phyloP scores from a whole-genome alignment of 345 rosid genomes.

The Aquilaria sinensis region DNA sequence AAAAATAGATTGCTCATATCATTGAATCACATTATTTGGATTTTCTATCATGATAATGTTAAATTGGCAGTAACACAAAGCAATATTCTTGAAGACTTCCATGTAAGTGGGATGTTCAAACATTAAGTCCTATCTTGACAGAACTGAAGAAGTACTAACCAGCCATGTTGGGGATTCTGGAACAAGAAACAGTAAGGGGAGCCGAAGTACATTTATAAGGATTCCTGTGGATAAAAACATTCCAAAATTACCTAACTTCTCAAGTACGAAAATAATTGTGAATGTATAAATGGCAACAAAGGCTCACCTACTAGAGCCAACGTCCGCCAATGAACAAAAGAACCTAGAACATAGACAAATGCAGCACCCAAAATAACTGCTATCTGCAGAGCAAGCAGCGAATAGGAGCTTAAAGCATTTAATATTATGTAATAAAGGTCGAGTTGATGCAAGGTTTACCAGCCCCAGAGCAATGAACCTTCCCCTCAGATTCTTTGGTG shows the following conservation, averaged over 20 bases:
- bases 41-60: too few relatives aligned
- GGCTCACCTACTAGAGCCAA: slow-evolving; percentile 35
- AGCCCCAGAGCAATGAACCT: slow-evolving; percentile 10
- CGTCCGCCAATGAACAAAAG: slow-evolving; percentile 40
- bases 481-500: slow-evolving; percentile 36
- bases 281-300: not conserved
- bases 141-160: slow-evolving; percentile 14
- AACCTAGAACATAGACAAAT: slow-evolving; percentile 31
- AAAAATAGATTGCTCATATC: not conserved
- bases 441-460: not conserved
- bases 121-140: too few relatives aligned
- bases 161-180: slow-evolving; percentile 62
- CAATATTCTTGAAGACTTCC: too few relatives aligned
- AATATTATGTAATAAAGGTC: not conserved
- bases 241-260: not conserved
- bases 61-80: too few relatives aligned
- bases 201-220: slow-evolving; percentile 26
- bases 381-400: slow-evolving; percentile 24
- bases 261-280: not conserved
- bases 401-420: not conserved
- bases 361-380: slow-evolving; percentile 30
- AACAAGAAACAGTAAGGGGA: slow-evolving; percentile 33
- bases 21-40: not conserved
- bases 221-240: slow-evolving; percentile 19
- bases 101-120: too few relatives aligned